phyloP scores from a whole-genome alignment of 1,284 basidiomycete genomes.

The Inonotus obliquus region DNA sequence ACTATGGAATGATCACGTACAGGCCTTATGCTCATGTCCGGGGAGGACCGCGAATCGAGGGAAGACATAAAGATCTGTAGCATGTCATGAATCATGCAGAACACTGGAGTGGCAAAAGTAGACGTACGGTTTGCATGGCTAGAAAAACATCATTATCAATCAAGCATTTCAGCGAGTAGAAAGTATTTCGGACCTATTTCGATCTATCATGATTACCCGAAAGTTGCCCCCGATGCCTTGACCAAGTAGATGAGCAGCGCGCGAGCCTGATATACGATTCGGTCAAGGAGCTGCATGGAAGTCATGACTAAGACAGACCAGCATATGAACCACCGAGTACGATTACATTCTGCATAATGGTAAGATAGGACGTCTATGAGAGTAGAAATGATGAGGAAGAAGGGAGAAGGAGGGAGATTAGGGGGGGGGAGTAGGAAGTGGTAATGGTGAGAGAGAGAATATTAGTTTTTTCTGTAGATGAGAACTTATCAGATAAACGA shows the following conservation, averaged over 20 bases:
- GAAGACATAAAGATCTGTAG: constrained; percentile 57
- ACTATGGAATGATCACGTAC: constrained; percentile 30
- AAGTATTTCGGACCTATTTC: constrained; percentile 48
- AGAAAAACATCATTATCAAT: neutral
- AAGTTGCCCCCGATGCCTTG: constrained; percentile 52
- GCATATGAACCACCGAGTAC: constrained; percentile 62
- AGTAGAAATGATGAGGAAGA: neutral
- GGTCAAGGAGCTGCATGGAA: neutral
- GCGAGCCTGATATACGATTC: constrained; percentile 29
- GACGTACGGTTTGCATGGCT: constrained; percentile 45
- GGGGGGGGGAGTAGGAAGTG: neutral
- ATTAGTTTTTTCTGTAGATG: neutral
- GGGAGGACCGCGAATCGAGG: constrained; percentile 61
- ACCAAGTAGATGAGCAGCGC: constrained; percentile 55
- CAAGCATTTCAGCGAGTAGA: constrained; percentile 10
- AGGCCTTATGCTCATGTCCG: constrained; percentile 70
- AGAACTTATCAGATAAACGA: constrained; percentile 3
- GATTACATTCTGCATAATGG: constrained; percentile 42
- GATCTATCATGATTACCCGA: constrained; percentile 67
- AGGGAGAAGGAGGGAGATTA: neutral
- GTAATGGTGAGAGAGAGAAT: neutral
- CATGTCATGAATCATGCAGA: neutral
- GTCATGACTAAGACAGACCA: constrained; percentile 31
- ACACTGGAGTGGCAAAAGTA: neutral
- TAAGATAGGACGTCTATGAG: constrained; percentile 9